Base-by-base conservation (phyloP, 495 filamentous ascomycete species). In the Gamarada debralockiae region DNA sequence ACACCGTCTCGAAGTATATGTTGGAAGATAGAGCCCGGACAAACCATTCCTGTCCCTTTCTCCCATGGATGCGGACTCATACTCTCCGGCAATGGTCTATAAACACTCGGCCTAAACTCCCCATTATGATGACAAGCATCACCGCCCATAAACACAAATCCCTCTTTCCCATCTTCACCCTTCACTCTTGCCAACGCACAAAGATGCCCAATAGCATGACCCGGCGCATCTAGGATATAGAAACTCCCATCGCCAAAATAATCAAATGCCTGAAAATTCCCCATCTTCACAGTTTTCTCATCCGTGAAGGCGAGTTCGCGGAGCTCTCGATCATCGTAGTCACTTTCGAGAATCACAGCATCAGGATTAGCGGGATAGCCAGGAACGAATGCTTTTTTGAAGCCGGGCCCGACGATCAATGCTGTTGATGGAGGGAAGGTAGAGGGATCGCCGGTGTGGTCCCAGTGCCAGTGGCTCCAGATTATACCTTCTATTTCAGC, bases 181-280 rank as follows among this genome's bases (percentile, higher is more conserved):
- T 78, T 29, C 27, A 29, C 27, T 10, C 77, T 58, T 1, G 75
- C 79, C 1, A 82, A 64, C 2, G 60, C 79, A 48, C 67, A 69
- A 20, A 80, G 65, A 47, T 82, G 79, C 0, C 78, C 79, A 6
- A 70, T 61, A 6, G 71, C 67, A 53, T 81, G 78, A 0, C 78
- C 78, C 3, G 75, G 74, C 1, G 65, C 63, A 58, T 77, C 65
- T 29, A 81, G 62, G 17, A 82, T 64, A 53, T 81, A 78, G 55
- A 81, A 78, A 39, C 67, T 70, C 0, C 78, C 78, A 52, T 81
- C 79, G 3, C 71, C 73, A 52, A 79, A 82, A 57, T 74, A 82
- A 61, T 86, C 82, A 22, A 72, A 57, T 0, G 79, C 82, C 9
- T 65, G 59, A 48, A 77, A 75, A 3, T 59, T 25, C 9, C 77